Conservation (phyloP, 2,329 filamentous ascomycete genomes). For the Fonsecaea pugnacius region DNA sequence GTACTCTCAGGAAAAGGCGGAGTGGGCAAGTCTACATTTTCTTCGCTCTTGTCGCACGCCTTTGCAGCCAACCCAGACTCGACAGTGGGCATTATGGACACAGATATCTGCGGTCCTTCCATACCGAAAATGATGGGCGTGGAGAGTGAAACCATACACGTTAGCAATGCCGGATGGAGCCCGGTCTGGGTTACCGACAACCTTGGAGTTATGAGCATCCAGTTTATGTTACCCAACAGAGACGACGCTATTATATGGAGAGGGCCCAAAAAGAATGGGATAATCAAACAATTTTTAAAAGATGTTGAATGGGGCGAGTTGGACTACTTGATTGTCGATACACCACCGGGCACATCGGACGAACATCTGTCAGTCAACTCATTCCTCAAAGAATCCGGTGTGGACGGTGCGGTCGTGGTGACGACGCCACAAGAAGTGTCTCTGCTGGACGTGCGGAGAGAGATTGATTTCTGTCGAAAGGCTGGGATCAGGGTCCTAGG, state of each 20-base stretch:
- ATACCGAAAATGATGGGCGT: conserved; percentile 99
- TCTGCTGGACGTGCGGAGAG: conserved; percentile 90
- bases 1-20: conserved; percentile 94
- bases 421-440: conserved; percentile 95
- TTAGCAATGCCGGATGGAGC: conserved; percentile 85
- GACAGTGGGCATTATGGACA: conserved; percentile 94
- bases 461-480: conserved; percentile 97
- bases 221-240: conserved; percentile 93
- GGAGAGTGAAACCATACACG: conserved; percentile 79
- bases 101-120: conserved; percentile 92
- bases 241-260: conserved; percentile 98
- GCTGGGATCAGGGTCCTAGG: conserved; percentile 87
- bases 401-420: conserved; percentile 90
- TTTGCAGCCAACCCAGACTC: conserved; percentile 80
- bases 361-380: conserved; percentile 94
- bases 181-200: conserved; percentile 97
- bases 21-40: conserved; percentile 95
- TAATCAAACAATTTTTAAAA: conserved; percentile 97
- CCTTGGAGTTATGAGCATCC: conserved; percentile 92
- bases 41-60: conserved; percentile 81
- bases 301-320: conserved; percentile 97
- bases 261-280: conserved; percentile 95
- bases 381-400: conserved; percentile 85
- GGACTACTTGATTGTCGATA: conserved; percentile 92
- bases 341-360: conserved; percentile 91